These are phyloP conservation scores for Pseudocercospora fuligena DNA, from an alignment of 2,329 filamentous ascomycete genomes.

Conservation along the genomic window DNA sequence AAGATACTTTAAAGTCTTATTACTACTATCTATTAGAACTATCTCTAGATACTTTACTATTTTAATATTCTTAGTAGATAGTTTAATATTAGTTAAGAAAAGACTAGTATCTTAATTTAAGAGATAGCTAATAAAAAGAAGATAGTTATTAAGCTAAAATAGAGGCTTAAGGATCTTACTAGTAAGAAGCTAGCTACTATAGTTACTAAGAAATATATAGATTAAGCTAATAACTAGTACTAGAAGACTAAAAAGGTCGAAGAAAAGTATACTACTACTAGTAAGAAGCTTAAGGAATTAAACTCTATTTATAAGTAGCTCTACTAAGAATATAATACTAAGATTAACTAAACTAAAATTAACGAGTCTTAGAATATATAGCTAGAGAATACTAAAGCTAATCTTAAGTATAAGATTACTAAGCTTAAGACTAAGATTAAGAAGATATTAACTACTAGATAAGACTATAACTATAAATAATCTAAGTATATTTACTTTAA, in stretches of 20 bases:
- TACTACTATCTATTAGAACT: background rate
- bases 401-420: background rate
- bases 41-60: background rate
- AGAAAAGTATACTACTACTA: background rate
- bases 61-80: background rate
- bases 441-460: too few relatives aligned
- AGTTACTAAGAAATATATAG: background rate
- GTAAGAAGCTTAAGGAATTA: background rate
- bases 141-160: background rate
- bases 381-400: background rate
- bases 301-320: background rate
- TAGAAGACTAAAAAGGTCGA: background rate
- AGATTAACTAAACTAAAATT: background rate
- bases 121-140: background rate
- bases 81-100: background rate
- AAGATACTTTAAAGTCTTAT: background rate
- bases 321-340: background rate
- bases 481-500: background rate
- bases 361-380: background rate
- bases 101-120: background rate
- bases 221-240: background rate
- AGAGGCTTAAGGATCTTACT: background rate
- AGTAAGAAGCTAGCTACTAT: background rate
- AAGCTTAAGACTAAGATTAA: background rate
- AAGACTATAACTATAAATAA: background rate